phyloP scores from a whole-genome alignment of 805 yeast species.

The Candida nanaspora region DNA sequence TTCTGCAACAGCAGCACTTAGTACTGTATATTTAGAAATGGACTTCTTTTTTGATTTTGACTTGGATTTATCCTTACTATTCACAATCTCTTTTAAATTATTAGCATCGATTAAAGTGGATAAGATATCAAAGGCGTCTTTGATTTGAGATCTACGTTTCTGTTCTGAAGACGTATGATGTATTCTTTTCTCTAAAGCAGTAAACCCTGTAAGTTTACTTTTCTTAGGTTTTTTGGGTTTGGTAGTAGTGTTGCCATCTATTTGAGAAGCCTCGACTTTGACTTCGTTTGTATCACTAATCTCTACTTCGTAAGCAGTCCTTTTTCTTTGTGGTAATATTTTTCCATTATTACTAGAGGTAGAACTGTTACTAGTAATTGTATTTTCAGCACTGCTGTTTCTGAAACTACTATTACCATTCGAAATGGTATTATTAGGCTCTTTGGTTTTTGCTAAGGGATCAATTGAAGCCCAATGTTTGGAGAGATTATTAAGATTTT shows the following conservation, averaged over 20 bases:
- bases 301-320: too few relatives aligned
- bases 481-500: constrained; percentile 18
- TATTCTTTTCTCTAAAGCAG: constrained; percentile 26
- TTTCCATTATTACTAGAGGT: too few relatives aligned
- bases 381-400: not conserved
- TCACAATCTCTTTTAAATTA: constrained; percentile 5
- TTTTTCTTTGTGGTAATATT: too few relatives aligned
- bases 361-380: not conserved
- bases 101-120: constrained; percentile 16
- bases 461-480: constrained; percentile 27
- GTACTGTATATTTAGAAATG: constrained; percentile 18
- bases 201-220: constrained; percentile 10
- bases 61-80: constrained; percentile 3
- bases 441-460: constrained; percentile 9
- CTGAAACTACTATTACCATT: not conserved
- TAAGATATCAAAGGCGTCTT: constrained; percentile 28
- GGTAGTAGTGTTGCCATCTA: not conserved
- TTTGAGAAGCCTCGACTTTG: not conserved
- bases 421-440: too few relatives aligned
- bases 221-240: not conserved
- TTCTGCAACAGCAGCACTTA: constrained; percentile 20
- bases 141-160: constrained; percentile 28
- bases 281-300: too few relatives aligned
- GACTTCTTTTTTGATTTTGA: constrained; percentile 13
- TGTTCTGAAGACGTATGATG: constrained; percentile 33